Evolutionary conservation across 192 early-diverging fungal species (phyloP).

Genomic region (Lunasporangiospora selenospora): DNA sequence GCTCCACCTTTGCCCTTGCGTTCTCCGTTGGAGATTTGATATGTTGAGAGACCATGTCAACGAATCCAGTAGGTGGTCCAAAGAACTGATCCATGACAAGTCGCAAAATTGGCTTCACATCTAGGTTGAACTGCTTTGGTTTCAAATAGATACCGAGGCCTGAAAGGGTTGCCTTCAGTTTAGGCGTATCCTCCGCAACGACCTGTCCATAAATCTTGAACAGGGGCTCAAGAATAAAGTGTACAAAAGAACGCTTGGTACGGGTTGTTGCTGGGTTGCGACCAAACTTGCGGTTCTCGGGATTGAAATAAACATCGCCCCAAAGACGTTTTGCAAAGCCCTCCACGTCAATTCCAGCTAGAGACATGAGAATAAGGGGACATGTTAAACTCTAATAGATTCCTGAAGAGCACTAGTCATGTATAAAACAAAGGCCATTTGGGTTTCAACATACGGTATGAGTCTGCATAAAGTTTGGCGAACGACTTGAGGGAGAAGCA

Average conservation of each 20-base stretch:
- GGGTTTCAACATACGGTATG: constrained; percentile 59
- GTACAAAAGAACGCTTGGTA: constrained; percentile 87
- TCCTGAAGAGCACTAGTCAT: not conserved
- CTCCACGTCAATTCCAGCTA: constrained; percentile 69
- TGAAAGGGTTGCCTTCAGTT: constrained; percentile 73
- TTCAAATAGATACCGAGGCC: constrained; percentile 86
- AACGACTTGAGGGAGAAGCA: constrained; percentile 93
- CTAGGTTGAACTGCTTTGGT: constrained; percentile 73
- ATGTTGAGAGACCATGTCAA: constrained; percentile 86
- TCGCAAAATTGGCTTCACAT: constrained; percentile 87
- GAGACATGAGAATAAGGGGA: constrained; percentile 1
- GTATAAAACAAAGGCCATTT: constrained; percentile 1
- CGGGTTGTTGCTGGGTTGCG: constrained; percentile 67
- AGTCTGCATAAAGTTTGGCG: constrained; percentile 88
- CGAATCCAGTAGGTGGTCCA: constrained; percentile 85
- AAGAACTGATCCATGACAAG: constrained; percentile 90
- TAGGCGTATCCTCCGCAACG: constrained; percentile 78
- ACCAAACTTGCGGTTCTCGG: constrained; percentile 80
- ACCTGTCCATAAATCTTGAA: constrained; percentile 94
- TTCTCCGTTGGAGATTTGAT: constrained; percentile 83
- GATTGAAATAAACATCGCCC: constrained; percentile 95
- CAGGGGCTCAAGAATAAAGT: constrained; percentile 95
- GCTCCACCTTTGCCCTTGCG: constrained; percentile 67
- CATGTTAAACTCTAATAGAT: not conserved
- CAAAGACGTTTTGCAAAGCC: constrained; percentile 93